Percentiles rank a stretch among this genome's conserved stretches.
Evolutionary conservation across 2,329 filamentous ascomycete genomes (phyloP).

Genomic region (Sodiomyces alkalinus): DNA sequence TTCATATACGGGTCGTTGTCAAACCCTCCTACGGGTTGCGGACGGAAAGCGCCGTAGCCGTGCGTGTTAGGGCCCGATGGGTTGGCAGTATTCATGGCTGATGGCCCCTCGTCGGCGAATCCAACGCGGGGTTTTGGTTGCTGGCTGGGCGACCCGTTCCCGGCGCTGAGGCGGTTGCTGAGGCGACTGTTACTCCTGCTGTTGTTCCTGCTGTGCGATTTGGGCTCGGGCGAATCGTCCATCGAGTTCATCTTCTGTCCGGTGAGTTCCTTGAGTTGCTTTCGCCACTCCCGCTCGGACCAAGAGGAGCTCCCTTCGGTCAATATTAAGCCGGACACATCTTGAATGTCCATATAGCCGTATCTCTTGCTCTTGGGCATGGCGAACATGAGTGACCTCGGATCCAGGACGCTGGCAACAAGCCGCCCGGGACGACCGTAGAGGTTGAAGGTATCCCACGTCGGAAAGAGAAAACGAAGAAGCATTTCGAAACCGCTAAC

Average conservation of each 20-base stretch:
- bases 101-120: conserved; percentile 37
- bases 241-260: conserved; percentile 58
- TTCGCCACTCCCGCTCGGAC: conserved; percentile 82
- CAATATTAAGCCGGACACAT: conserved; percentile 68
- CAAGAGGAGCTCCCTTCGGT: conserved; percentile 62
- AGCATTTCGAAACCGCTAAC: conserved; percentile 93
- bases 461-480: conserved; percentile 80
- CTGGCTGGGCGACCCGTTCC: conserved; percentile 17
- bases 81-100: conserved; percentile 21
- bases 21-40: too few species aligned
- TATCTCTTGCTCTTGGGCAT: conserved; percentile 83
- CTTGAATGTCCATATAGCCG: conserved; percentile 78
- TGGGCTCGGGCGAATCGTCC: conserved; percentile 24
- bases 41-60: conserved; percentile 9
- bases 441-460: conserved; percentile 81
- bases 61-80: conserved; percentile 27
- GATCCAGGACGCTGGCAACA: conserved; percentile 74
- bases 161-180: conserved; percentile 40
- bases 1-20: conserved; percentile 15
- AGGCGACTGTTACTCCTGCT: conserved; percentile 42
- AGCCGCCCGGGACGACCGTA: conserved; percentile 82
- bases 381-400: conserved; percentile 91
- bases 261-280: conserved; percentile 76
- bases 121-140: conserved; percentile 32
- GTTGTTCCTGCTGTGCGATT: conserved; percentile 21